Conservation (phyloP, 371 early-diverging fungal genomes). For the Mortierella sp. region DNA sequence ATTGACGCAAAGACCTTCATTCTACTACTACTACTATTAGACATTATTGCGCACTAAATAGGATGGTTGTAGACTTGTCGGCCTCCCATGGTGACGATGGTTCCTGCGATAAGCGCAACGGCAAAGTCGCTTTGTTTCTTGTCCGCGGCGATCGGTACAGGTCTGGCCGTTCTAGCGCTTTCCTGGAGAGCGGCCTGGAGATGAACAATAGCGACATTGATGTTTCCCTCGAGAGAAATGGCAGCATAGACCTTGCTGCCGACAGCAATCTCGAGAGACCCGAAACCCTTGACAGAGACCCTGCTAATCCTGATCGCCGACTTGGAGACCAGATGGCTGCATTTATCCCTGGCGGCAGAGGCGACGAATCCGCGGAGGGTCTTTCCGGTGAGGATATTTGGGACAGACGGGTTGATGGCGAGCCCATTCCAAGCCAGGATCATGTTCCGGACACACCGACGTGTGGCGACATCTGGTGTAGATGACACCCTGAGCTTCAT, state of each 20-base stretch:
- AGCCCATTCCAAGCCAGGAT: not conserved
- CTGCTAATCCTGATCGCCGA: not conserved
- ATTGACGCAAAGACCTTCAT: no score
- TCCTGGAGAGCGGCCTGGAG: not conserved
- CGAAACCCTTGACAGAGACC: not conserved
- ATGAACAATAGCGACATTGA: not conserved
- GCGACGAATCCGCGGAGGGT: not conserved
- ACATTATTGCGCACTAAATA: no score
- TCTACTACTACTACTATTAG: no score
- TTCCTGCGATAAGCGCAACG: not conserved
- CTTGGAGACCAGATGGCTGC: not conserved
- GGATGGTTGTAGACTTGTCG: not conserved
- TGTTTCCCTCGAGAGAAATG: not conserved
- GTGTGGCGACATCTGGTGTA: not conserved
- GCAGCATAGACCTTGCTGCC: not conserved
- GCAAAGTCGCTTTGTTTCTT: not conserved
- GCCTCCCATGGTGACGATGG: not conserved
- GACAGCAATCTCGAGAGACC: not conserved
- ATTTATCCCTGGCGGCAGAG: not conserved
- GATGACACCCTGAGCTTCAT: not conserved
- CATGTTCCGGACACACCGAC: not conserved
- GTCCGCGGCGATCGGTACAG: not conserved
- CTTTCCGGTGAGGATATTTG: not conserved
- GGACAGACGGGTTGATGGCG: not conserved
- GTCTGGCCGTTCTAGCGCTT: not conserved